Evolutionary conservation across 2,329 filamentous ascomycete genomes (phyloP).

Genomic region (Onygenales sp.): DNA sequence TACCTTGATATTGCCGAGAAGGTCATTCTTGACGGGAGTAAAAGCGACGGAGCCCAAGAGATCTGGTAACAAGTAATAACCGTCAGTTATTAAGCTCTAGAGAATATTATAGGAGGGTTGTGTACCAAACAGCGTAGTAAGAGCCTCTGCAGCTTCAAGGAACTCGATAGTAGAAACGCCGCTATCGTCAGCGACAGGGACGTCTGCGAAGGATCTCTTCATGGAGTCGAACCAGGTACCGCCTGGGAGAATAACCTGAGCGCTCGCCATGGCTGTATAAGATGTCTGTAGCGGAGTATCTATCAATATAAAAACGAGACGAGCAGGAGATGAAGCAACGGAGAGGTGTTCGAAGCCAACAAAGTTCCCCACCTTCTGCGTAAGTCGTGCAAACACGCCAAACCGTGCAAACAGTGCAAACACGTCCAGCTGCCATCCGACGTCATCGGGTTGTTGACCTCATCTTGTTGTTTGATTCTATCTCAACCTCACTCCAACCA

Average conservation of each 20-base stretch:
- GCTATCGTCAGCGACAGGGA: constrained; percentile 67
- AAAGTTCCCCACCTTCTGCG: neutral
- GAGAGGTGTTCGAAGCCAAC: constrained; percentile 8
- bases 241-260: constrained; percentile 46
- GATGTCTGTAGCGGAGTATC: neutral
- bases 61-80: constrained; percentile 32
- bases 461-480: too few species aligned
- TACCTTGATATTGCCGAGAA: constrained; percentile 86
- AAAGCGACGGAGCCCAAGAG: constrained; percentile 64
- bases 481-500: too few species aligned
- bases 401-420: constrained; percentile 18
- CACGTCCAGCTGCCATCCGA: constrained; percentile 9
- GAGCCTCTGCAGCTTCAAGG: constrained; percentile 78
- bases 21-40: constrained; percentile 81
- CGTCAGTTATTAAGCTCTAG: neutral
- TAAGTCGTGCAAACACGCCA: constrained; percentile 16
- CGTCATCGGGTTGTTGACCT: constrained; percentile 18
- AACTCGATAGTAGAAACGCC: constrained; percentile 77
- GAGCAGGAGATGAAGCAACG: constrained; percentile 3
- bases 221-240: constrained; percentile 80
- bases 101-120: neutral
- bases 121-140: constrained; percentile 78
- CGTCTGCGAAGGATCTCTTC: constrained; percentile 73
- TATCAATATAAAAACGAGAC: constrained; percentile 1
- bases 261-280: constrained; percentile 41